Conservation (phyloP, 805 yeast genomes). For the Kodamaea restingae region DNA sequence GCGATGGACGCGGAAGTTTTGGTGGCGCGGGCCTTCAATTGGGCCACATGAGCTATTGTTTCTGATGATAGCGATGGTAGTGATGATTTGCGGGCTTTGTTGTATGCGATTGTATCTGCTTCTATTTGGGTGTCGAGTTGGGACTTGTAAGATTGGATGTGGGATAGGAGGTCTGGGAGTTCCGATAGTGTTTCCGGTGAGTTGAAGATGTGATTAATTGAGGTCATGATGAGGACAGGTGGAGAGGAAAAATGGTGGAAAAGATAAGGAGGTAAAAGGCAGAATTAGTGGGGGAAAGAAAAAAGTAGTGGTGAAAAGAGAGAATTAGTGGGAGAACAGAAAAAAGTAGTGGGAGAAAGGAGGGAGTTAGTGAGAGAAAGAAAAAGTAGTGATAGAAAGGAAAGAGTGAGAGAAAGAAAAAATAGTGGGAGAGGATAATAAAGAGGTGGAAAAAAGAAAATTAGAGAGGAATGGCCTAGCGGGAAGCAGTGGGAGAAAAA, state of each 20-base stretch:
- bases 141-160: slow-evolving; percentile 48
- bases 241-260: background rate
- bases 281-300: background rate
- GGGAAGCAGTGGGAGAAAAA: background rate
- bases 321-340: background rate
- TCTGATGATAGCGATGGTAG: slow-evolving; percentile 32
- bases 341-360: background rate
- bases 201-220: slow-evolving; percentile 9
- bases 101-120: slow-evolving; percentile 32
- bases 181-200: slow-evolving; percentile 48
- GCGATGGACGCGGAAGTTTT: slow-evolving; percentile 61
- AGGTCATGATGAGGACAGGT: background rate
- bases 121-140: slow-evolving; percentile 46
- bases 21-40: slow-evolving; percentile 46
- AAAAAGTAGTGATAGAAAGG: background rate
- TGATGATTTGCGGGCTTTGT: slow-evolving; percentile 17
- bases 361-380: too few species aligned
- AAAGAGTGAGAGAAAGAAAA: background rate
- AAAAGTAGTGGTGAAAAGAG: background rate
- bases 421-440: background rate
- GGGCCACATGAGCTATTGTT: slow-evolving; percentile 43
- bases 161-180: slow-evolving; percentile 47
- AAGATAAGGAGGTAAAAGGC: background rate
- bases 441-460: too few species aligned
- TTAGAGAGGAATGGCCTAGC: too few species aligned